Percentiles rank a stretch among this genome's conserved stretches.
Conservation (phyloP, 345 rosid species). For the Citrus unshiu region DNA sequence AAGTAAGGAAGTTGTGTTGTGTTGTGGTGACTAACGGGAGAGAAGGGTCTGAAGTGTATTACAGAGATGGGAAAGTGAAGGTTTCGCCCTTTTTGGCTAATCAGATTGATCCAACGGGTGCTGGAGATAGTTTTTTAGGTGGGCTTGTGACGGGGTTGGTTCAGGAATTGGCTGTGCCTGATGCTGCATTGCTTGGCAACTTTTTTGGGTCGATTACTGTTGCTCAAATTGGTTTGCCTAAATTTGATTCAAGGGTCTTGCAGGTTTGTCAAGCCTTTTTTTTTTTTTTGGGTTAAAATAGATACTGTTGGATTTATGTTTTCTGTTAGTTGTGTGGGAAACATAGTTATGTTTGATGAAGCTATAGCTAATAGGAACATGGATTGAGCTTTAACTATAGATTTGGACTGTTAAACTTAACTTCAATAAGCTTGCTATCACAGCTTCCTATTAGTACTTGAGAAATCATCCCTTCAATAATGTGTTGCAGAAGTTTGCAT, state of each 20-base stretch:
- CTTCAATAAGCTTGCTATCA: background rate
- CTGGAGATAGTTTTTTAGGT: slow-evolving; percentile 89
- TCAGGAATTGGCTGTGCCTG: slow-evolving; percentile 70
- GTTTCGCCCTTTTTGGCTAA: slow-evolving; percentile 61
- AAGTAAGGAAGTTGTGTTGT: slow-evolving; percentile 66
- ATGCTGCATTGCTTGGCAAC: slow-evolving; percentile 92
- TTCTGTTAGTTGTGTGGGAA: background rate
- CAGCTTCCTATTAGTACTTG: background rate
- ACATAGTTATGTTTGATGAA: too few relatives aligned
- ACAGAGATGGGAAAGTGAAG: slow-evolving; percentile 49
- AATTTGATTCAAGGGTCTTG: slow-evolving; percentile 51
- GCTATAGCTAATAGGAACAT: background rate
- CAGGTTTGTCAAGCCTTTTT: slow-evolving; percentile 47
- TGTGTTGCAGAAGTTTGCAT: background rate
- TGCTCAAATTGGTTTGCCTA: slow-evolving; percentile 85
- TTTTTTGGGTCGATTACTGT: slow-evolving; percentile 88
- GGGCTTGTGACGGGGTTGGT: slow-evolving; percentile 81
- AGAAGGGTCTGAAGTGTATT: slow-evolving; percentile 64
- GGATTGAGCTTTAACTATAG: background rate
- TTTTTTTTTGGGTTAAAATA: background rate
- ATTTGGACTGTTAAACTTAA: background rate
- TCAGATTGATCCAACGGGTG: slow-evolving; percentile 97
- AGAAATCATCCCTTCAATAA: background rate
- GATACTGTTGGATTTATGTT: background rate
- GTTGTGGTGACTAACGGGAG: slow-evolving; percentile 91